These are phyloP conservation scores for Penicillium sp. DNA, from an alignment of 2,329 filamentous ascomycete genomes.

Conservation along the genomic window DNA sequence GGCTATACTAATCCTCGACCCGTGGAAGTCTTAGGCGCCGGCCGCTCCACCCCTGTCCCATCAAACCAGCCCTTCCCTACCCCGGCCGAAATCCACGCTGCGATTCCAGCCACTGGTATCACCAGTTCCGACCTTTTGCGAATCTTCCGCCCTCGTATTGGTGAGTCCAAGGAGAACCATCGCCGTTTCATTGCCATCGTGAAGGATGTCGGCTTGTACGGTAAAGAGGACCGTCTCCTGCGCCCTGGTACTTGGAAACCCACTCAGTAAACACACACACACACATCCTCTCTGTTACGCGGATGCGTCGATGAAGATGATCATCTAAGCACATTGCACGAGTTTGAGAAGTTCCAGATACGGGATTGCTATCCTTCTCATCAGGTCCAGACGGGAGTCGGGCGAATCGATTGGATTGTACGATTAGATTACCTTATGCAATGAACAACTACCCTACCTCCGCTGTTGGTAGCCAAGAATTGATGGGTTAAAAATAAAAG, in stretches of 20 bases:
- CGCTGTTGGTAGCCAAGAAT: too few species aligned
- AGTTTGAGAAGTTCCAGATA: too few species aligned
- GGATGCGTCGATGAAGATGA: too few species aligned
- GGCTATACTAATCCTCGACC: neutral
- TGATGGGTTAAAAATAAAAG: too few species aligned
- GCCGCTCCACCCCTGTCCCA: slow-evolving; percentile 28
- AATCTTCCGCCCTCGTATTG: slow-evolving; percentile 39
- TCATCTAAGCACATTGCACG: too few species aligned
- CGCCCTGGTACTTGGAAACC: slow-evolving; percentile 34
- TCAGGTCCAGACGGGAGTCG: too few species aligned
- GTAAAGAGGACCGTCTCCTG: slow-evolving; percentile 38
- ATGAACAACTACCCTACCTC: too few species aligned
- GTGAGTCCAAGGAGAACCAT: slow-evolving; percentile 38
- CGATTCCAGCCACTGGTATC: slow-evolving; percentile 43
- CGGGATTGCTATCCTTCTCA: too few species aligned
- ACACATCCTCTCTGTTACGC: too few species aligned
- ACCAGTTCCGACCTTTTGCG: slow-evolving; percentile 40
- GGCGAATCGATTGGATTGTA: too few species aligned
- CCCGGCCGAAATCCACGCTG: slow-evolving; percentile 42
- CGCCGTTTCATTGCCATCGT: slow-evolving; percentile 40
- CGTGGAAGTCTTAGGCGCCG: slow-evolving; percentile 15
- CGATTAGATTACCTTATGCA: too few species aligned
- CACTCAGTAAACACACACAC: slow-evolving; percentile 4
- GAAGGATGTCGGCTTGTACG: slow-evolving; percentile 40
- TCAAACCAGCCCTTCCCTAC: slow-evolving; percentile 37